Conservation (phyloP, 1,139 yeast genomes). For the Blastobotrys petasosporus region DNA sequence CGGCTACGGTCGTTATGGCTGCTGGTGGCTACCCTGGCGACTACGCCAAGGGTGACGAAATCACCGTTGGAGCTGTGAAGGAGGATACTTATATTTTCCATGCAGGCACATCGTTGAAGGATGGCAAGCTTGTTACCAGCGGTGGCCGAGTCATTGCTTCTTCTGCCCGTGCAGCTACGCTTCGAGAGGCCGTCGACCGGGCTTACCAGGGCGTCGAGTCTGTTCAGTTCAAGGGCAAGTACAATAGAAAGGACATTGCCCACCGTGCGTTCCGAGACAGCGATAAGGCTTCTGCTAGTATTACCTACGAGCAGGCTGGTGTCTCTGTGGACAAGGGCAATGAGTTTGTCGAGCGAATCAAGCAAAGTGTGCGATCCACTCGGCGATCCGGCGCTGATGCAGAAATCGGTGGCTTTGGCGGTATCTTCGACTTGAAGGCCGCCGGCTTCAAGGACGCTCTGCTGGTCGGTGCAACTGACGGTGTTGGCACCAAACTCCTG, state of each 20-base stretch:
- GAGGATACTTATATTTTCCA: conserved; percentile 77
- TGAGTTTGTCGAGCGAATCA: conserved; percentile 80
- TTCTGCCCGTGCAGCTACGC: conserved; percentile 72
- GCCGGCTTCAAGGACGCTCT: conserved; percentile 82
- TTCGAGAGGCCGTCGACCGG: conserved; percentile 72
- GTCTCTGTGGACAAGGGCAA: conserved; percentile 97
- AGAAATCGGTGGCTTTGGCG: conserved; percentile 98
- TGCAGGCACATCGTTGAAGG: conserved; percentile 71
- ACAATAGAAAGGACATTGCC: conserved; percentile 89
- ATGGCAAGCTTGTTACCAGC: conserved; percentile 64
- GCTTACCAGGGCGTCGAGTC: conserved; percentile 83
- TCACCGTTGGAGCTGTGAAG: conserved; percentile 44
- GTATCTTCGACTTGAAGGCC: conserved; percentile 80
- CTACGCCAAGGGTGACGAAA: conserved; percentile 81
- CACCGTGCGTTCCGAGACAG: conserved; percentile 81
- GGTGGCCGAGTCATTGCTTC: conserved; percentile 98
- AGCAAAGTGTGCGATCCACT: conserved; percentile 88
- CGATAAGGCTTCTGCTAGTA: conserved; percentile 31
- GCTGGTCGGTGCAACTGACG: conserved; percentile 96
- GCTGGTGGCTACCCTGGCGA: conserved; percentile 96
- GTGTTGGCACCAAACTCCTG: conserved; percentile 96
- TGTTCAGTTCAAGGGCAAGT: conserved; percentile 66
- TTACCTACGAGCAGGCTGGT: conserved; percentile 91
- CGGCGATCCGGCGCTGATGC: conserved; percentile 96
- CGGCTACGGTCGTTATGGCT: conserved; percentile 87